Evolutionary conservation across 306 rosid genomes (phyloP).

Genomic region (Pyrus pyrifolia): DNA sequence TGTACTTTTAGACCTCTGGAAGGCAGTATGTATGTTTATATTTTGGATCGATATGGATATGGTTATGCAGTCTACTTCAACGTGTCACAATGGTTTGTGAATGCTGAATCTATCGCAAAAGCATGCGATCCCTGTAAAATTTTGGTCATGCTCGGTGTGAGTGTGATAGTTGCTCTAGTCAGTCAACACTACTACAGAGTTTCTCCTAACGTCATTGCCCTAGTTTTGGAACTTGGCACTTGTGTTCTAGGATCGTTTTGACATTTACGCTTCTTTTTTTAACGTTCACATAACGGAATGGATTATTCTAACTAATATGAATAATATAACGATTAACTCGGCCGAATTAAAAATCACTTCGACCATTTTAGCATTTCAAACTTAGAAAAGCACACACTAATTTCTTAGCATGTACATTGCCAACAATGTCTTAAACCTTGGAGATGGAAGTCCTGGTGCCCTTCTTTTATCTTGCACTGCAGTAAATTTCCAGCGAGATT

Average conservation of each 20-base stretch:
- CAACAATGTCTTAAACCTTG: background rate
- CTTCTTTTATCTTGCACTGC: too few relatives aligned
- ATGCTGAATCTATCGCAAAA: background rate
- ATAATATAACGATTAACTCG: too few relatives aligned
- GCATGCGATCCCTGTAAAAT: background rate
- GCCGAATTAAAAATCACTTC: background rate
- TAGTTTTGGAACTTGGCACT: too few relatives aligned
- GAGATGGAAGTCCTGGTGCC: background rate
- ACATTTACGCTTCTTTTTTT: too few relatives aligned
- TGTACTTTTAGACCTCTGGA: conserved; percentile 24
- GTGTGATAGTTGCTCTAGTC: background rate
- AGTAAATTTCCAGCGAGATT: too few relatives aligned
- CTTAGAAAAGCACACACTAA: background rate
- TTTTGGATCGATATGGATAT: conserved; percentile 3
- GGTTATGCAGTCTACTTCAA: background rate
- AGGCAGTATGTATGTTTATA: conserved; percentile 3
- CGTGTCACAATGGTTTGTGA: background rate
- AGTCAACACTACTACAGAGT: background rate
- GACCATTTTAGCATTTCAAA: background rate
- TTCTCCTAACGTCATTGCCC: background rate
- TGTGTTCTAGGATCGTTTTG: too few relatives aligned
- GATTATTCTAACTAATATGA: background rate
- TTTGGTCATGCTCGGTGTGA: background rate
- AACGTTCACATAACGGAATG: too few relatives aligned
- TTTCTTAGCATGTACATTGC: background rate